A percentile compares a stretch with the other conserved stretches of the same genome.
These are phyloP conservation scores for Ulmus americana DNA, from an alignment of 331 rosid species.

Conservation along the genomic window DNA sequence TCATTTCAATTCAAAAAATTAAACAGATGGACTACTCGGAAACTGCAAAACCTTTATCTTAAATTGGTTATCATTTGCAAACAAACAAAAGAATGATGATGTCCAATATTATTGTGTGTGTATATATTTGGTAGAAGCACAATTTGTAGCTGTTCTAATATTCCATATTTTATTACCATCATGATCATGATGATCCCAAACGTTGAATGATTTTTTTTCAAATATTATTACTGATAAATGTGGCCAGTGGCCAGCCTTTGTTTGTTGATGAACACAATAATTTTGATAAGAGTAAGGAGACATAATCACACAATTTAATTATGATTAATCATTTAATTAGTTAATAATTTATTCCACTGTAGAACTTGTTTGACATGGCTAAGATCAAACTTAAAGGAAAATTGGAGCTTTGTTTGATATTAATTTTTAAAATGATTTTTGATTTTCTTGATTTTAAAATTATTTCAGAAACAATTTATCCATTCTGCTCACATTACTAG, in stretches of 20 bases:
- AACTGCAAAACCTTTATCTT: conserved; percentile 18
- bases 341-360: no score
- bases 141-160: conserved; percentile 15
- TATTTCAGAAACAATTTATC: no score
- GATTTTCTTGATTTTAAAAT: no score
- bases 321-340: no score
- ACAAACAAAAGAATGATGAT: conserved; percentile 24
- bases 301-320: no score
- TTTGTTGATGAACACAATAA: conserved; percentile 30
- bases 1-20: conserved; percentile 29
- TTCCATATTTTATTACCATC: conserved; percentile 26
- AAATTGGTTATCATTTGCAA: conserved; percentile 17
- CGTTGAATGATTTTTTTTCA: conserved; percentile 12
- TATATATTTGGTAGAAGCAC: conserved; percentile 29
- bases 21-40: conserved; percentile 9
- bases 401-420: no score
- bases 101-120: conserved; percentile 24
- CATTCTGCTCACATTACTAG: no score
- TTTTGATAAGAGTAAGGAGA: not conserved
- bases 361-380: no score
- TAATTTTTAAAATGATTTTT: no score
- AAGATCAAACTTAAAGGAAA: no score
- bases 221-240: not conserved
- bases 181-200: conserved; percentile 32
- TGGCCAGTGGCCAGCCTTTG: not conserved